Conservation (phyloP, 148 eudicot genomes). For the Rhododendron williamsianum region DNA sequence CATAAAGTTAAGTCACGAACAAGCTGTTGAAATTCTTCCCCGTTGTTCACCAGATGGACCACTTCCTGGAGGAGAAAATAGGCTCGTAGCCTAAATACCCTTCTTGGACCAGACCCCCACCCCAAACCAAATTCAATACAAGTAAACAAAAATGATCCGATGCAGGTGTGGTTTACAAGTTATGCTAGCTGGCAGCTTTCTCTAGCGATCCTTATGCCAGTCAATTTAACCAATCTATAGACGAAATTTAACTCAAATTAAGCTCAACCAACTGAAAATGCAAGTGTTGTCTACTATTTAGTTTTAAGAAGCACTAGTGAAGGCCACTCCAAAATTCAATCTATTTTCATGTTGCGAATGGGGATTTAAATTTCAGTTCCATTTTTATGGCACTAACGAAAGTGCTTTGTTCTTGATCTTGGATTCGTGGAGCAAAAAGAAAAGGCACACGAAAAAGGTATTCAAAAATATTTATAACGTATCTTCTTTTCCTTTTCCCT, state of each 20-base stretch:
- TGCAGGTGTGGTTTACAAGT: neutral
- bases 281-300: neutral
- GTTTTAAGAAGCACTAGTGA: neutral
- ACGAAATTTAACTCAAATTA: neutral
- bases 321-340: no score
- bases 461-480: no score
- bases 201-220: neutral
- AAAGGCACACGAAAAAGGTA: no score
- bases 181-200: neutral
- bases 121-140: neutral
- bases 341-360: no score
- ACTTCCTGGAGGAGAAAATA: neutral
- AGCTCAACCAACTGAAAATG: neutral
- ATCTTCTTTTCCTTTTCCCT: no score
- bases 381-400: no score
- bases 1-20: no score
- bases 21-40: neutral
- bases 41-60: neutral
- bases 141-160: neutral
- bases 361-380: no score
- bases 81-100: neutral
- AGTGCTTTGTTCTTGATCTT: no score
- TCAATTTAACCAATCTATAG: neutral
- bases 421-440: no score
- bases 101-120: neutral